Conservation (phyloP, 257 asterid genomes). For the Ocimum tenuiflorum region DNA sequence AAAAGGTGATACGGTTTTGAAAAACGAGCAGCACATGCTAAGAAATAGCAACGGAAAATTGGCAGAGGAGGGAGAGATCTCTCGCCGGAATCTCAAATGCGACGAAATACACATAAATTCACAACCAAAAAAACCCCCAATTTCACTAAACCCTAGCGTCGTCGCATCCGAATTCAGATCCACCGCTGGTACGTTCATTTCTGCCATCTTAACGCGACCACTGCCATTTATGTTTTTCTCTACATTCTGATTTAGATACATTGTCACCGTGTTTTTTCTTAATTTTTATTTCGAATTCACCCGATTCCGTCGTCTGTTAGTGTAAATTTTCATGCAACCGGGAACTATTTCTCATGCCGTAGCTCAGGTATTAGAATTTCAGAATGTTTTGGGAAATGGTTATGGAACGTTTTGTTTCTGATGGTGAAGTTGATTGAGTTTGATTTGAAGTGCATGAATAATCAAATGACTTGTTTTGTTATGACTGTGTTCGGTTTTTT, state of each 20-base stretch:
- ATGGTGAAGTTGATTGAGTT: background rate
- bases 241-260: background rate
- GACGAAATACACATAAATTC: background rate
- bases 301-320: background rate
- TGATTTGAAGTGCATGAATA: background rate
- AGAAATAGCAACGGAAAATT: background rate
- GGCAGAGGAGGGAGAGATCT: background rate
- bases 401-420: background rate
- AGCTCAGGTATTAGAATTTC: background rate
- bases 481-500: background rate
- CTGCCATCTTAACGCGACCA: background rate
- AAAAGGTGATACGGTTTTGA: too few relatives aligned
- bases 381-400: conserved; percentile 3
- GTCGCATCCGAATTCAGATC: conserved; percentile 15
- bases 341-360: background rate
- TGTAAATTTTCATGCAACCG: background rate
- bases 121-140: background rate
- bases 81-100: background rate
- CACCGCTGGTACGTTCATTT: conserved; percentile 18
- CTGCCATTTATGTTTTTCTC: background rate
- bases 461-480: background rate
- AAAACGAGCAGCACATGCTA: too few relatives aligned
- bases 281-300: background rate
- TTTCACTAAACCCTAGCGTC: conserved; percentile 18
- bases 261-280: background rate